Evolutionary conservation across 2,329 filamentous ascomycete genomes (phyloP), one percentile per base, ranked within the genome.

Genomic region (Pseudogymnoascus sp.): DNA sequence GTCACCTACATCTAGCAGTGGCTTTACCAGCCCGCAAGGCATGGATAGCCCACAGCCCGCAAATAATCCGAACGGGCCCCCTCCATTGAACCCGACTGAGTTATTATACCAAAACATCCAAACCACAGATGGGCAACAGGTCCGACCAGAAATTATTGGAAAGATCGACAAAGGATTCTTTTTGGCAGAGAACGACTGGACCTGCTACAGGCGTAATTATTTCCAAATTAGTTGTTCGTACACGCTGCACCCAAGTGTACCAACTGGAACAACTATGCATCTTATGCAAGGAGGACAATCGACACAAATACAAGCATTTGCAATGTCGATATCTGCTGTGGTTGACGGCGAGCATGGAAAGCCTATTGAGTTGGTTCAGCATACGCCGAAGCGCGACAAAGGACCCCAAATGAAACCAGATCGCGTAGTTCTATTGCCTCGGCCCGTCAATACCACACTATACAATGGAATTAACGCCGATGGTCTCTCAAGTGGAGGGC

Each of bases 121-220:
- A 61, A 80, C 80, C 60, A 77, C 70, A 21, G 75, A 83, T 59
- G 81, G 80, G 1, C 74, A 78, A 42, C 74, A 75, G 1, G 77
- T 90, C 38, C 80, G 79, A 47, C 84, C 86, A 16, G 82, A 84
- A 35, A 85, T 90, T 61, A 80, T 85, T 59, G 86, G 85, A 14
- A 86, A 84, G 70, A 86, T 90, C 61, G 86, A 88, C 65, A 89
- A 89, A 68, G 87, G 87, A 0, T 89, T 90, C 73, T 89, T 90
- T 70, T 77, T 80, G 61, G 78, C 77, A 1, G 87, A 89, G 65
- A 77, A 80, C 6, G 86, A 87, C 67, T 90, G 87, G 87, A 90
- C 87, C 1, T 90, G 87, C 75, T 90, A 90, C 71, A 80, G 87
- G 44, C 79, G 87, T 62, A 90, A 90, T 70, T 90, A 90, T 73